Evolutionary conservation across 192 early-diverging fungal genomes (phyloP).

Genomic region (Funneliformis geosporum): DNA sequence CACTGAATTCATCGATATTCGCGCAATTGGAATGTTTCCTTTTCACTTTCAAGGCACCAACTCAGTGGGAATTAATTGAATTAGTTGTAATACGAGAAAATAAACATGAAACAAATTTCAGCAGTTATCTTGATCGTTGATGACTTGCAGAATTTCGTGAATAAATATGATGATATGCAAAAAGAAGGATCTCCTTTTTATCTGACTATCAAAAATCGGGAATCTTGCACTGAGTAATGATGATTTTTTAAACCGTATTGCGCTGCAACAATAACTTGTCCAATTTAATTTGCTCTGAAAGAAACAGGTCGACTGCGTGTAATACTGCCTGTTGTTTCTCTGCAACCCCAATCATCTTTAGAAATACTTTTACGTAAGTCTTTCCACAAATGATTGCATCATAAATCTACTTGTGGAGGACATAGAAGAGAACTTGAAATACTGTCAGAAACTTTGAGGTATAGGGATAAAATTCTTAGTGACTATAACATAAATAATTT

Average conservation of each 20-base stretch:
- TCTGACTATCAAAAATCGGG: too few relatives aligned
- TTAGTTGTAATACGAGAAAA: neutral
- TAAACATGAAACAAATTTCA: neutral
- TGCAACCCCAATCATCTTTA: neutral
- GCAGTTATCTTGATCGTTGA: neutral
- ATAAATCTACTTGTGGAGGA: slow-evolving; percentile 40
- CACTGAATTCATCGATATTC: too few relatives aligned
- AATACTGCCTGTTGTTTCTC: slow-evolving; percentile 24
- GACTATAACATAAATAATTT: slow-evolving; percentile 32
- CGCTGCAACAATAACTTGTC: slow-evolving; percentile 27
- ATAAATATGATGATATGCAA: too few relatives aligned
- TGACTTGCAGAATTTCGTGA: neutral
- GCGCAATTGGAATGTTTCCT: too few relatives aligned
- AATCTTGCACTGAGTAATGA: too few relatives aligned
- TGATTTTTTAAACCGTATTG: too few relatives aligned
- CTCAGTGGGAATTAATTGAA: too few relatives aligned
- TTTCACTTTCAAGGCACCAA: too few relatives aligned
- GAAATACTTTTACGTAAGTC: neutral
- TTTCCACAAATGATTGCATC: slow-evolving; percentile 22
- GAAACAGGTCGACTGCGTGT: slow-evolving; percentile 7
- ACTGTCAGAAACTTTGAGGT: slow-evolving; percentile 18
- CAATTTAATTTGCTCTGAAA: slow-evolving; percentile 24
- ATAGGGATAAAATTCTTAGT: neutral
- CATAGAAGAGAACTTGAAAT: slow-evolving; percentile 40
- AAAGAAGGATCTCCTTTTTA: too few relatives aligned